These are phyloP conservation scores for Grosmannia clavigera DNA, from an alignment of 2,329 filamentous ascomycete genomes.

Conservation along the genomic window DNA sequence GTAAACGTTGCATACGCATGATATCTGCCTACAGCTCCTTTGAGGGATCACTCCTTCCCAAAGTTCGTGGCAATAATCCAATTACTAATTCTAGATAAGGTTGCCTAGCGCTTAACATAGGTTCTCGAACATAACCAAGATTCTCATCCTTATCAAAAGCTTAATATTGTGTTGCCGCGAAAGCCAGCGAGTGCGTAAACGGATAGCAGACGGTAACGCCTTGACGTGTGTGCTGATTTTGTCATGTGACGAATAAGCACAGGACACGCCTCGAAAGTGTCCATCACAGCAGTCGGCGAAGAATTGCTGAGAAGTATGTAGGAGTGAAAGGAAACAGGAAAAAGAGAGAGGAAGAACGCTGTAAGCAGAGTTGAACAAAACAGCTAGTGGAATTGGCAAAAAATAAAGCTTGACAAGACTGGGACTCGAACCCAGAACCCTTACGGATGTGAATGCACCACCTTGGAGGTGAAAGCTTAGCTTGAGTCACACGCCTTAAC, in stretches of 20 bases:
- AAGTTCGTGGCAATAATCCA: not conserved
- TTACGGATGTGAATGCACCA: not conserved
- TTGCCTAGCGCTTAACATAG: too few relatives aligned
- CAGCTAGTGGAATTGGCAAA: too few relatives aligned
- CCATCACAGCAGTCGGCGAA: too few relatives aligned
- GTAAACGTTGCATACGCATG: not conserved
- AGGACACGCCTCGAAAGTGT: too few relatives aligned
- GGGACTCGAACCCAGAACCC: slow-evolving; percentile 1
- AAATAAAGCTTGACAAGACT: not conserved
- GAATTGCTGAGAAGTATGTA: too few relatives aligned
- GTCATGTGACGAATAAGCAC: too few relatives aligned
- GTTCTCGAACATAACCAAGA: too few relatives aligned
- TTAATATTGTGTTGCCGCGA: not conserved
- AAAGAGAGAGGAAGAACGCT: too few relatives aligned
- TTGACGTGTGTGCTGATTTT: too few relatives aligned
- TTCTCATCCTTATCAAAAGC: not conserved
- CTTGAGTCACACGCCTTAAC: not conserved
- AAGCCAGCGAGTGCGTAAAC: not conserved
- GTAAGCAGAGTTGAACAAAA: not conserved
- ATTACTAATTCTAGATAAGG: not conserved
- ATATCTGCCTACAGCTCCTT: not conserved
- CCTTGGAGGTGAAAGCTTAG: not conserved
- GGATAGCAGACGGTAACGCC: too few relatives aligned
- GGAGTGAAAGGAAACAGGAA: too few relatives aligned
- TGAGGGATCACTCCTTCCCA: not conserved